Percentiles rank a stretch among this genome's conserved stretches.
These are phyloP conservation scores for Silene uniflora DNA, from an alignment of 148 eudicot species.

Conservation along the genomic window DNA sequence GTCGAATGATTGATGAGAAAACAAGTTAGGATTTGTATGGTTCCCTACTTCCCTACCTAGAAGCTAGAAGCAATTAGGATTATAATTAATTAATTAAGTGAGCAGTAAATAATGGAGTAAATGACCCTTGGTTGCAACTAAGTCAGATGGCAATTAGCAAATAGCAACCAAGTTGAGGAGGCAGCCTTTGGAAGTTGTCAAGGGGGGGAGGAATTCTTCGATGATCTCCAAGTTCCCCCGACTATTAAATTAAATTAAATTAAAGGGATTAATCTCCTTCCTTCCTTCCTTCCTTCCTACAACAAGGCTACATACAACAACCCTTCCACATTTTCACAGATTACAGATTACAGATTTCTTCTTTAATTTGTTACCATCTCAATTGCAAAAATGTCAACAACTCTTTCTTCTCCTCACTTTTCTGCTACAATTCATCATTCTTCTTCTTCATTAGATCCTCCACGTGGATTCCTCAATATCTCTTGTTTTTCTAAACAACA, in stretches of 20 bases:
- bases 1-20: too few species aligned
- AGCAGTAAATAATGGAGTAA: too few species aligned
- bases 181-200: constrained; percentile 58
- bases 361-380: neutral
- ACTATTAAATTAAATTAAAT: too few species aligned
- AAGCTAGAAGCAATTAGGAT: too few species aligned
- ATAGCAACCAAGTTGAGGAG: neutral
- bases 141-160: neutral
- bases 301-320: too few species aligned
- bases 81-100: too few species aligned
- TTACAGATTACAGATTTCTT: too few species aligned
- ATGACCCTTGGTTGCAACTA: neutral
- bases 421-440: constrained; percentile 30
- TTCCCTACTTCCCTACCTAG: too few species aligned
- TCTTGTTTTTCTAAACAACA: constrained; percentile 32
- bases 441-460: constrained; percentile 23
- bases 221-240: constrained; percentile 35
- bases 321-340: too few species aligned
- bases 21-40: too few species aligned
- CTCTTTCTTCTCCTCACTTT: constrained; percentile 43
- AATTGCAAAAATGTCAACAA: constrained; percentile 40
- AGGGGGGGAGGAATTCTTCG: constrained; percentile 63
- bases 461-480: constrained; percentile 19
- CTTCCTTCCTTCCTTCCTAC: too few species aligned
- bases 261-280: too few species aligned